Evolutionary conservation across 331 rosid species (phyloP).

Genomic region (Ulmus americana): DNA sequence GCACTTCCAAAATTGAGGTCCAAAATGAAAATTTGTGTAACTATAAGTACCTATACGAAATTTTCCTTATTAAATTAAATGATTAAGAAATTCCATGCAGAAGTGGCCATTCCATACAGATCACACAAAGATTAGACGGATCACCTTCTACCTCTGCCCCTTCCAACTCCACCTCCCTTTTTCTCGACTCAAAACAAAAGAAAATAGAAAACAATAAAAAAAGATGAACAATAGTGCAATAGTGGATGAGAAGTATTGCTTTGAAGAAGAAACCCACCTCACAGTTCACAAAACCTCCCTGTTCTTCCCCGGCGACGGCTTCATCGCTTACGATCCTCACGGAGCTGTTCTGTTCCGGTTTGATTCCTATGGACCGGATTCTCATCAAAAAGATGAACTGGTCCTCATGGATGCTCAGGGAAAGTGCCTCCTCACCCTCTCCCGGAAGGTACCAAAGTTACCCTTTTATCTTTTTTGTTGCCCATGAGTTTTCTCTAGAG

Average conservation of each 20-base stretch:
- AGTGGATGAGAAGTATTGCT: constrained; percentile 38
- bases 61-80: too few relatives aligned
- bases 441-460: constrained; percentile 41
- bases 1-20: too few relatives aligned
- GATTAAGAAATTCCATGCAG: too few relatives aligned
- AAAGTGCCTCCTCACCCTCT: constrained; percentile 72
- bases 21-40: too few relatives aligned
- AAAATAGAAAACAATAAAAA: background rate
- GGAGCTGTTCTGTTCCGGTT: constrained; percentile 69
- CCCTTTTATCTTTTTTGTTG: background rate
- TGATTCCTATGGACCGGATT: constrained; percentile 59
- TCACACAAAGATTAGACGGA: too few relatives aligned
- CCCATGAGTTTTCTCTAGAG: too few relatives aligned
- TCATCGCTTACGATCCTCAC: constrained; percentile 53
- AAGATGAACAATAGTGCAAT: constrained; percentile 22
- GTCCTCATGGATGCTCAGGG: constrained; percentile 82
- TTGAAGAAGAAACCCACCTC: constrained; percentile 43
- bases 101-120: too few relatives aligned
- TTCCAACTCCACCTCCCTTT: too few relatives aligned
- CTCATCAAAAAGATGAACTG: constrained; percentile 41
- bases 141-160: too few relatives aligned
- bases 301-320: constrained; percentile 75
- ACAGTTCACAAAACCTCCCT: constrained; percentile 76
- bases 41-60: too few relatives aligned
- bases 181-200: too few relatives aligned